Base-by-base conservation (phyloP, 2,329 filamentous ascomycete species). In the Chaetoscypha palmicola region DNA sequence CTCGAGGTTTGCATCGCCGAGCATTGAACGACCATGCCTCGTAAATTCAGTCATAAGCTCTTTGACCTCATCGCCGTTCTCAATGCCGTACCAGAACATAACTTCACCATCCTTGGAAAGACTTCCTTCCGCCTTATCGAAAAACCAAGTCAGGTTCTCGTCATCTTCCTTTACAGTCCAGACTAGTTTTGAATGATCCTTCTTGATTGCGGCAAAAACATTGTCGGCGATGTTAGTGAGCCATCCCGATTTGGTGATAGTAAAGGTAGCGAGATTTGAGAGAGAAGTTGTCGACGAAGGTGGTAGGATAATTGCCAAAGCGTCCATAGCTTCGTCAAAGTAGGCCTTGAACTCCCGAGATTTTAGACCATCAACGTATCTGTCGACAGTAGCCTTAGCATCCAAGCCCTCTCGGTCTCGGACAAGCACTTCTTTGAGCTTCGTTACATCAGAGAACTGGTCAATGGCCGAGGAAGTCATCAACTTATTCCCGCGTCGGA, bases 121-220 rank as follows among this genome's bases (percentile, higher is more conserved):
- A 66, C 87, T 95, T 45, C 92, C 91, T 56, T 96, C 89, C 8
- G 91, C 85, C 74, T 95, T 95, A 67, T 95, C 90, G 56, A 94
- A 94, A 73, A 97, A 96, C 92, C 91, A 97, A 9, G 88, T 90
- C 58, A 97, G 72, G 64, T 97, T 96, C 74, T 97, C 91, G 58
- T 97, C 90, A 55, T 94, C 85, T 60, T 90, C 84, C 69, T 86
- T 91, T 48, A 96, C 91, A n/a, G 89, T 94, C 91, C 90, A 98
- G 52, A 88, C 85, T 53, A 97, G 74, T 68, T 84, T 88, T 43
- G 89, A 81, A 65, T 90, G 85, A 61, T 96, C 91, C 67, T 94
- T 94, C 74, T 91, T 94, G 64, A 97, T 86, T 50, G 86, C 84
- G 52, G 84, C 79, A 65, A 97, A 95, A 46, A 97, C 86, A 60